Percentiles rank a stretch among this genome's conserved stretches.
These are phyloP conservation scores for Ambrosiella xylebori DNA, from an alignment of 2,329 filamentous ascomycete genomes.

Conservation along the genomic window DNA sequence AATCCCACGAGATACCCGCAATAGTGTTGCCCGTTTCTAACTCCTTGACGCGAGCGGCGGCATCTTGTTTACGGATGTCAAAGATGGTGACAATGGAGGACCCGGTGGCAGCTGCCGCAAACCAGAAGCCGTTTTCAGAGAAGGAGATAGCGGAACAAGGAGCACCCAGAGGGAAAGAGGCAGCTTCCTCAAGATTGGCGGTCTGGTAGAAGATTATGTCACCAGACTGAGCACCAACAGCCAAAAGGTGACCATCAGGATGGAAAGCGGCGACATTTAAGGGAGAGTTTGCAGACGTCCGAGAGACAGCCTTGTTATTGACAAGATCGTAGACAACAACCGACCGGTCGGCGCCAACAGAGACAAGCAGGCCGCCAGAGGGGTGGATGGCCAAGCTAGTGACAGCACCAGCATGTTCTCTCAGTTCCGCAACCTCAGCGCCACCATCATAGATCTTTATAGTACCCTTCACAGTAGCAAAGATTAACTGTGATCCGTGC, in stretches of 20 bases:
- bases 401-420: slow-evolving; percentile 67
- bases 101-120: slow-evolving; percentile 64
- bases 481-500: slow-evolving; percentile 49
- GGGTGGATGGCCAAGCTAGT: slow-evolving; percentile 70
- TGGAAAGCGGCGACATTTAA: slow-evolving; percentile 73
- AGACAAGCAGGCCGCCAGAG: slow-evolving; percentile 65
- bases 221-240: slow-evolving; percentile 61
- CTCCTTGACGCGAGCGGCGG: slow-evolving; percentile 63
- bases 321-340: slow-evolving; percentile 75
- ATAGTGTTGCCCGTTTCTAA: slow-evolving; percentile 70
- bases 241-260: slow-evolving; percentile 88
- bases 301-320: slow-evolving; percentile 49
- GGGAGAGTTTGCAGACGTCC: slow-evolving; percentile 54
- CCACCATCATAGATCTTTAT: slow-evolving; percentile 68
- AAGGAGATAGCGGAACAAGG: slow-evolving; percentile 65
- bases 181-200: slow-evolving; percentile 59
- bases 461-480: slow-evolving; percentile 57
- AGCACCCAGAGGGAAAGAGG: slow-evolving; percentile 51
- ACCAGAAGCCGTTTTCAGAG: slow-evolving; percentile 94
- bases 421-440: slow-evolving; percentile 49
- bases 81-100: slow-evolving; percentile 72
- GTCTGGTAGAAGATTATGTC: slow-evolving; percentile 82
- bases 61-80: slow-evolving; percentile 82
- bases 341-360: slow-evolving; percentile 80
- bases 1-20: slow-evolving; percentile 71